Evolutionary conservation across 2,329 filamentous ascomycete genomes (phyloP).

Genomic region (Epichloe sylvatica): DNA sequence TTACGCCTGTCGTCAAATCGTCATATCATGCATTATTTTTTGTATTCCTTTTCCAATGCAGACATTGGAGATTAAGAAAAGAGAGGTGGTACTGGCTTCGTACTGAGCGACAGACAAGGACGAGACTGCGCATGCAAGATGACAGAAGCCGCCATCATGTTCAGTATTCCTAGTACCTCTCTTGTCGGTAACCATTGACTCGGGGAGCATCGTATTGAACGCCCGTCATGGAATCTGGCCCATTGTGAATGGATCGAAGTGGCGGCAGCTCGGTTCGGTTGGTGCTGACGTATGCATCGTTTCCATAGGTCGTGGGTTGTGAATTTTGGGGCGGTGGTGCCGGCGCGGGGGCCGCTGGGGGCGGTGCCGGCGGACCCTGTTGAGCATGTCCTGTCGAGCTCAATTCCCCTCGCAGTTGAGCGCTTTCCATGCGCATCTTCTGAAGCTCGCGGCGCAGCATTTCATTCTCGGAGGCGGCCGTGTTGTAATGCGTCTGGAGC

Average conservation of each 20-base stretch:
- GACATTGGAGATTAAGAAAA: background rate
- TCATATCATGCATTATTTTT: constrained; percentile 5
- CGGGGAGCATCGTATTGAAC: constrained; percentile 46
- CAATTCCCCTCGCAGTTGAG: constrained; percentile 28
- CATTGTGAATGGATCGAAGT: constrained; percentile 36
- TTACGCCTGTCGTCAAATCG: constrained; percentile 9
- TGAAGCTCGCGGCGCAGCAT: constrained; percentile 36
- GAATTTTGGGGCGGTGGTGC: constrained; percentile 6
- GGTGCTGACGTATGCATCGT: constrained; percentile 19
- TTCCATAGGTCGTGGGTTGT: constrained; percentile 12
- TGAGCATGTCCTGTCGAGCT: constrained; percentile 10
- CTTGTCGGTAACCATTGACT: constrained; percentile 32
- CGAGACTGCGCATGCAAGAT: background rate
- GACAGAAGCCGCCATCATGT: background rate
- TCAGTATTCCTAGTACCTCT: constrained; percentile 17
- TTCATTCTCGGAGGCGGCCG: constrained; percentile 29
- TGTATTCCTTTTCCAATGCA: too few species aligned
- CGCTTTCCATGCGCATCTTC: constrained; percentile 31
- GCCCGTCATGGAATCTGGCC: constrained; percentile 50
- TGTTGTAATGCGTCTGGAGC: constrained; percentile 31
- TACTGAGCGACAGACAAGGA: background rate
- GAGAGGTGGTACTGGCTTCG: background rate
- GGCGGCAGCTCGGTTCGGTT: constrained; percentile 41
- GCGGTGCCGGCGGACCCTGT: constrained; percentile 15
- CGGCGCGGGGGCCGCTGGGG: constrained; percentile 10